Conservation (phyloP, 345 rosid species). For the Lenwebbia sp. region DNA sequence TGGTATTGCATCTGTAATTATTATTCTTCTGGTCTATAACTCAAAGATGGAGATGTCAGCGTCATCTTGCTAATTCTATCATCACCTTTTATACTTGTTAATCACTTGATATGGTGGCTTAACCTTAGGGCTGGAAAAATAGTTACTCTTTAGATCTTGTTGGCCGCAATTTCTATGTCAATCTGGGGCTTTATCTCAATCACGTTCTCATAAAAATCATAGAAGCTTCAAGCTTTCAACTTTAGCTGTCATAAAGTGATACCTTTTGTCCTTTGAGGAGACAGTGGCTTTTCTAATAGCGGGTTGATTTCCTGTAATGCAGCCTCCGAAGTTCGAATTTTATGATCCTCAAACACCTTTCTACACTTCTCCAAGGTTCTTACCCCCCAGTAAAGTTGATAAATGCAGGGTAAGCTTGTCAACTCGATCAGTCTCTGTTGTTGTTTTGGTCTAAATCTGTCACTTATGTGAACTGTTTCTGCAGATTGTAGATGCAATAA, state of each 20-base stretch:
- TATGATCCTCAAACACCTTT: constrained; percentile 84
- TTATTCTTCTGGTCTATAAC: not conserved
- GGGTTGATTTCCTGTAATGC: not conserved
- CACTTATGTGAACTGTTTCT: not conserved
- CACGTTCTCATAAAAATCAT: not conserved
- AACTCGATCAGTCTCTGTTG: not conserved
- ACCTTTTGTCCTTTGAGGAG: not conserved
- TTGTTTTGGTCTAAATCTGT: constrained; percentile 1
- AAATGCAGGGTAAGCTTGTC: constrained; percentile 51
- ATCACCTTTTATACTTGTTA: not conserved
- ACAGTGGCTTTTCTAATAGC: not conserved
- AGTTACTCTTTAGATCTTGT: not conserved
- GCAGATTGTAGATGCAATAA: constrained; percentile 75
- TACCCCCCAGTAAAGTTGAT: constrained; percentile 83
- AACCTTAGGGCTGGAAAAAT: not conserved
- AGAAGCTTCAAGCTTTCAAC: not conserved
- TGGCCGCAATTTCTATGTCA: not conserved
- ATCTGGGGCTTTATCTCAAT: not conserved
- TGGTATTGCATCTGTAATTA: not conserved
- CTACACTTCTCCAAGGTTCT: constrained; percentile 88
- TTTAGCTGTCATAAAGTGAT: not conserved
- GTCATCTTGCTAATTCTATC: not conserved
- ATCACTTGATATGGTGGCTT: not conserved
- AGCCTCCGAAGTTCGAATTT: constrained; percentile 79
- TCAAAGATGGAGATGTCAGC: not conserved